Percentiles rank a stretch among this genome's conserved stretches.
Evolutionary conservation across 2,329 filamentous ascomycete genomes (phyloP).

Genomic region (Leptodontidium sp.): DNA sequence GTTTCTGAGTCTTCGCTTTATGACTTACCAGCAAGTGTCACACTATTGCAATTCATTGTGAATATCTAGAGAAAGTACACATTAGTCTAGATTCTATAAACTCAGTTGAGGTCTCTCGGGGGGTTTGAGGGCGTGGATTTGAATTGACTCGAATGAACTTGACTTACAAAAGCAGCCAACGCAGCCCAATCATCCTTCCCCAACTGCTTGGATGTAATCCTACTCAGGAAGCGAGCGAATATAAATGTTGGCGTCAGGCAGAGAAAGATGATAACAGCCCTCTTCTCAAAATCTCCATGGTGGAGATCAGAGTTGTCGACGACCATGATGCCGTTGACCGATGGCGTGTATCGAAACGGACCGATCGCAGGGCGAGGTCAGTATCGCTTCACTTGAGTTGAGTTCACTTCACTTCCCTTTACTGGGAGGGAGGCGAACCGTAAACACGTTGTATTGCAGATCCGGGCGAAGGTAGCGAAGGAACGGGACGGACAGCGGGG

Average conservation of each 20-base stretch:
- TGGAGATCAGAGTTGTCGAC: constrained; percentile 30
- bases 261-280: constrained; percentile 28
- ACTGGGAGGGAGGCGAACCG: too few species aligned
- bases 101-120: too few species aligned
- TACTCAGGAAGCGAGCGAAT: constrained; percentile 27
- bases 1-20: not conserved
- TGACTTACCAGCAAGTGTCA: constrained; percentile 30
- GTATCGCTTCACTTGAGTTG: not conserved
- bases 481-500: not conserved
- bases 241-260: constrained; percentile 26
- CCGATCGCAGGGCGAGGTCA: not conserved
- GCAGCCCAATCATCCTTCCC: constrained; percentile 34
- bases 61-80: constrained; percentile 20
- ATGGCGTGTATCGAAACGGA: not conserved
- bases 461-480: not conserved
- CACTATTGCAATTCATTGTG: constrained; percentile 26
- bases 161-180: constrained; percentile 25
- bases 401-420: too few species aligned
- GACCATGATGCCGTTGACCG: constrained; percentile 16
- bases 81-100: not conserved
- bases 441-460: not conserved
- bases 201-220: constrained; percentile 30
- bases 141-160: not conserved
- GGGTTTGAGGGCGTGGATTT: too few species aligned
- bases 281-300: constrained; percentile 31